Evolutionary conservation across 495 filamentous ascomycete species (phyloP).

Genomic region (Talaromyces nanjingensis): DNA sequence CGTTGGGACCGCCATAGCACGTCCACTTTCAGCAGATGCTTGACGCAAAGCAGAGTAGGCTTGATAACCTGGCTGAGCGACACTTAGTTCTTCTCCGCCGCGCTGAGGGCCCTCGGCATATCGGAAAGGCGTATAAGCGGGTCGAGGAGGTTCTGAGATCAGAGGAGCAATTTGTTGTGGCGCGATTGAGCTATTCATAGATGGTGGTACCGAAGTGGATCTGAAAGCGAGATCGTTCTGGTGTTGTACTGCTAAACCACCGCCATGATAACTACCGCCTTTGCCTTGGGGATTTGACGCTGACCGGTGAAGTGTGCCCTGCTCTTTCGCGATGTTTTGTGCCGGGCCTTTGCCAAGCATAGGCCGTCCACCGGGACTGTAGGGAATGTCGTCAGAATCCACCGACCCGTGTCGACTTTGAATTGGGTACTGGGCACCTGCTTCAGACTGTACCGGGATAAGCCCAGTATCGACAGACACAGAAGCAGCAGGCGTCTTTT

Average conservation of each 20-base stretch:
- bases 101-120: conserved; percentile 42
- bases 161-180: conserved; percentile 22
- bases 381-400: conserved; percentile 26
- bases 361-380: conserved; percentile 45
- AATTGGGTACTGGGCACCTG: neutral
- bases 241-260: conserved; percentile 11
- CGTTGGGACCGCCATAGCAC: conserved; percentile 30
- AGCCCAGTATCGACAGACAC: conserved; percentile 11
- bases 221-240: conserved; percentile 12
- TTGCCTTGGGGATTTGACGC: conserved; percentile 16
- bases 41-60: conserved; percentile 40
- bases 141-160: conserved; percentile 29
- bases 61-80: conserved; percentile 37
- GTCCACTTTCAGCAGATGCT: conserved; percentile 35
- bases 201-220: conserved; percentile 22
- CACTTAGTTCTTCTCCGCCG: conserved; percentile 32
- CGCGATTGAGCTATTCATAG: conserved; percentile 15
- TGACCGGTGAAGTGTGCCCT: conserved; percentile 13
- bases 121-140: conserved; percentile 41
- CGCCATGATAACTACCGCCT: conserved; percentile 7
- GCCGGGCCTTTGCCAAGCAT: conserved; percentile 16
- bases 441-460: conserved; percentile 9
- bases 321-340: neutral
- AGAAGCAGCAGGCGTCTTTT: neutral
- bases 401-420: conserved; percentile 12